Conservation (phyloP, 306 rosid genomes). For the Nissolia schottii region DNA sequence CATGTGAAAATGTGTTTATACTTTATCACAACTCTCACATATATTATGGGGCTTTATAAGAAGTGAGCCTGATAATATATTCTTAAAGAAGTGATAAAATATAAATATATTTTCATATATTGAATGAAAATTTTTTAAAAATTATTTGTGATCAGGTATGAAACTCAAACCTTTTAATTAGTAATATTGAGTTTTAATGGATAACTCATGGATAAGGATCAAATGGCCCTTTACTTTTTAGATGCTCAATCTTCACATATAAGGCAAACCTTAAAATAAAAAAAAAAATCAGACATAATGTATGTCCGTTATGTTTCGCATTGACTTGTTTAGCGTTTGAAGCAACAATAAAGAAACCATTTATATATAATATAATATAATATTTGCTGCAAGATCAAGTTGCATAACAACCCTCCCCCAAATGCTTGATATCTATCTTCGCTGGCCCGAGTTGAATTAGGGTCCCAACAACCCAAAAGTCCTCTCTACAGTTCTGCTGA, state of each 20-base stretch:
- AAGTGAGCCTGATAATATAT: too few species aligned
- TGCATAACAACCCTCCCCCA: not conserved
- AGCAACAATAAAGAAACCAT: not conserved
- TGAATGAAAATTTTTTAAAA: too few species aligned
- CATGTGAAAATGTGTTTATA: too few species aligned
- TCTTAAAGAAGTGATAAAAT: too few species aligned
- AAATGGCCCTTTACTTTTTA: not conserved
- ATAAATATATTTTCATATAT: too few species aligned
- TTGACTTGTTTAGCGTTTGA: conserved; percentile 6
- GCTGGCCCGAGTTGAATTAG: not conserved
- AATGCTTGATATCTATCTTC: not conserved
- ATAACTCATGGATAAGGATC: not conserved
- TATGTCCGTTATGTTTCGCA: not conserved
- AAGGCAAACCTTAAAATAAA: conserved; percentile 1
- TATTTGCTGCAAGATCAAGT: not conserved
- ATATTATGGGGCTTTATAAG: too few species aligned
- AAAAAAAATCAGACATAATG: not conserved
- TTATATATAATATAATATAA: not conserved
- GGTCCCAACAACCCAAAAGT: conserved; percentile 10
- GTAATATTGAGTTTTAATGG: too few species aligned
- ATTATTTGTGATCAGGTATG: too few species aligned
- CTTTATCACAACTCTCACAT: too few species aligned
- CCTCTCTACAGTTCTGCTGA: not conserved
- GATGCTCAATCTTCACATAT: conserved; percentile 16
- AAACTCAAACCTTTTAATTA: too few species aligned